Evolutionary conservation across 2,329 filamentous ascomycete species (phyloP).

Genomic region (Raffaelea albimanens): DNA sequence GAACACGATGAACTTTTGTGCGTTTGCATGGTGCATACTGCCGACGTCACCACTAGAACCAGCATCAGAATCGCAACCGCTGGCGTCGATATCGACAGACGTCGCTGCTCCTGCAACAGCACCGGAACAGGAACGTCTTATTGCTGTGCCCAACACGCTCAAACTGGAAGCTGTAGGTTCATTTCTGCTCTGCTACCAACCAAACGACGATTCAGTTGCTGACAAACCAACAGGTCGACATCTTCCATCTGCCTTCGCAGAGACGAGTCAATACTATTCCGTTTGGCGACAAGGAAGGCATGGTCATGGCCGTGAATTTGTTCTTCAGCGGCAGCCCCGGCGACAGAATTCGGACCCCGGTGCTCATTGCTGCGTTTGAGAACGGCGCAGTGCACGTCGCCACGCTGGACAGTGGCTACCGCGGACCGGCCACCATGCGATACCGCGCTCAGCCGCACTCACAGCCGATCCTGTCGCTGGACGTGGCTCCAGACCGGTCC

Average conservation of each 20-base stretch:
- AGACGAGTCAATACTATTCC: constrained; percentile 52
- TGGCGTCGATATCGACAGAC: constrained; percentile 17
- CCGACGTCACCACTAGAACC: background rate
- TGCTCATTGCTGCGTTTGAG: constrained; percentile 65
- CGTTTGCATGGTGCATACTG: constrained; percentile 54
- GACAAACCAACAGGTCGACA: constrained; percentile 52
- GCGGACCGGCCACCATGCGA: constrained; percentile 33
- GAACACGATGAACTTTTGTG: constrained; percentile 92
- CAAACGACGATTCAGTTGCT: constrained; percentile 6
- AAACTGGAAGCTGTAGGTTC: constrained; percentile 55
- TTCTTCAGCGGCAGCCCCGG: constrained; percentile 32
- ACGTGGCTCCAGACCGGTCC: constrained; percentile 37
- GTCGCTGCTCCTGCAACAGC: no score
- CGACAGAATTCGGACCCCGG: background rate
- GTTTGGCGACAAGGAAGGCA: constrained; percentile 50
- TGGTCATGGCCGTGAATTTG: constrained; percentile 78
- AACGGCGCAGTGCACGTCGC: constrained; percentile 67
- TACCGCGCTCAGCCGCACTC: constrained; percentile 62
- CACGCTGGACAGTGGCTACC: constrained; percentile 29
- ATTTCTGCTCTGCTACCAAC: background rate
- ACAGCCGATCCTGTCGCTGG: constrained; percentile 74
- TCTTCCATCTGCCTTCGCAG: constrained; percentile 74
- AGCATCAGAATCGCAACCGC: background rate
- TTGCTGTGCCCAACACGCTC: constrained; percentile 75
- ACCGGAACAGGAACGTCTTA: constrained; percentile 27